Conservation (phyloP, 163 green algal species). For the Chlorella variabilis region DNA sequence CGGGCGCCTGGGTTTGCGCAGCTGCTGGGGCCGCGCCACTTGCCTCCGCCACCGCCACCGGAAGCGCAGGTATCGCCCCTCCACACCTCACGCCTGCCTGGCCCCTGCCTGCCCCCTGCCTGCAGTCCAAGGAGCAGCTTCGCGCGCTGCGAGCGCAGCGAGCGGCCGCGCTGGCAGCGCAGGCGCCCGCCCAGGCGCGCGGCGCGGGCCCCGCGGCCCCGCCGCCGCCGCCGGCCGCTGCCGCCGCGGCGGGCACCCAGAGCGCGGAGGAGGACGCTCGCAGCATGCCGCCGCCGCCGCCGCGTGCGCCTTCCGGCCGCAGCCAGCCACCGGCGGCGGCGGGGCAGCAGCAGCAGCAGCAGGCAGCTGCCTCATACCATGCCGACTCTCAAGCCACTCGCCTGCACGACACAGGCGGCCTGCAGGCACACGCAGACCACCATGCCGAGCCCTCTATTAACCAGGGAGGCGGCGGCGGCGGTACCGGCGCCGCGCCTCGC, state of each 20-base stretch:
- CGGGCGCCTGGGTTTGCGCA: no score
- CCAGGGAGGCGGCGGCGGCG: neutral
- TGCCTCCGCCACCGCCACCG: neutral
- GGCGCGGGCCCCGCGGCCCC: neutral
- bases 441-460: conserved; percentile 41
- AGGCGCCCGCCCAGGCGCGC: neutral
- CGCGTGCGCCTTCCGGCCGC: neutral
- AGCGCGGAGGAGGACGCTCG: conserved; percentile 29
- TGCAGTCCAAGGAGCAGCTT: conserved; percentile 47
- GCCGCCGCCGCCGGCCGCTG: neutral
- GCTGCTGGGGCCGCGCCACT: no score
- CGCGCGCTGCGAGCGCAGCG: conserved; percentile 23
- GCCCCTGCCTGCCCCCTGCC: neutral
- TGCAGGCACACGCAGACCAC: neutral
- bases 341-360: conserved; percentile 24
- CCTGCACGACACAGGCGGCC: conserved; percentile 10
- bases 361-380: conserved; percentile 27
- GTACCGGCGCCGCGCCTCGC: neutral
- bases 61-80: no score
- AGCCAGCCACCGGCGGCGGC: neutral
- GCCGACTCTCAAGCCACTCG: conserved; percentile 40
- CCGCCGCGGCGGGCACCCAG: neutral
- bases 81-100: neutral
- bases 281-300: conserved; percentile 44
- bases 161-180: conserved; percentile 18